Conservation (phyloP, 768 basidiomycete genomes). For the Tricholoma saponaceum region DNA sequence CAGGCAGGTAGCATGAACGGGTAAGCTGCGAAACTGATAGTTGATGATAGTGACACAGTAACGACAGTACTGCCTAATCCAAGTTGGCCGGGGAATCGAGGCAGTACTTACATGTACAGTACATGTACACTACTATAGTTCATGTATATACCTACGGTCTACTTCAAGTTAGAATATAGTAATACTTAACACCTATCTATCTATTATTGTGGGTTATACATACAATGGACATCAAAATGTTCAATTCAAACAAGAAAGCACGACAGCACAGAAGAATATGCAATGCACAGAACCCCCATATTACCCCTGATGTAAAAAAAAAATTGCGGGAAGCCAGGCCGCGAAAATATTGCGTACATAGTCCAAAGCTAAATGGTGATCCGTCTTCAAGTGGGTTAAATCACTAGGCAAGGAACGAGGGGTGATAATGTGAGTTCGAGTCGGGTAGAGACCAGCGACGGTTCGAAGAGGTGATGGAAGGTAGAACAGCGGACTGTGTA, state of each 20-base stretch:
- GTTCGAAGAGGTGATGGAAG: conserved; percentile 26
- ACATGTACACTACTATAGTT: too few species aligned
- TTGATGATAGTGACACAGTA: too few species aligned
- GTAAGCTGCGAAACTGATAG: too few species aligned
- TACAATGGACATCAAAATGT: background rate
- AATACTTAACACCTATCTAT: background rate
- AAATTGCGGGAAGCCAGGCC: background rate
- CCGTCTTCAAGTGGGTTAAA: conserved; percentile 8
- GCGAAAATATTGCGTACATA: background rate
- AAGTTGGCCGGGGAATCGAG: too few species aligned
- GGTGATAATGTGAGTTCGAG: conserved; percentile 19
- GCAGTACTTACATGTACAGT: too few species aligned
- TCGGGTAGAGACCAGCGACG: conserved; percentile 32
- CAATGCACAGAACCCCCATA: background rate
- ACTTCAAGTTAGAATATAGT: background rate
- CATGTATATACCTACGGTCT: background rate
- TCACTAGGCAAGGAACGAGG: conserved; percentile 24
- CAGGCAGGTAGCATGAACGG: too few species aligned
- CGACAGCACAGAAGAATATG: background rate
- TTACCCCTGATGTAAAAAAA: background rate
- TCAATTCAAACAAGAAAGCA: background rate
- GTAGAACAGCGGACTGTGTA: conserved; percentile 13
- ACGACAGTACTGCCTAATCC: too few species aligned
- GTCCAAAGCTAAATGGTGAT: conserved; percentile 2
- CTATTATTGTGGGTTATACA: background rate